A percentile compares a stretch with the other conserved stretches of the same genome.
Evolutionary conservation across 345 rosid genomes (phyloP).

Genomic region (Euphorbia pulcherrima): DNA sequence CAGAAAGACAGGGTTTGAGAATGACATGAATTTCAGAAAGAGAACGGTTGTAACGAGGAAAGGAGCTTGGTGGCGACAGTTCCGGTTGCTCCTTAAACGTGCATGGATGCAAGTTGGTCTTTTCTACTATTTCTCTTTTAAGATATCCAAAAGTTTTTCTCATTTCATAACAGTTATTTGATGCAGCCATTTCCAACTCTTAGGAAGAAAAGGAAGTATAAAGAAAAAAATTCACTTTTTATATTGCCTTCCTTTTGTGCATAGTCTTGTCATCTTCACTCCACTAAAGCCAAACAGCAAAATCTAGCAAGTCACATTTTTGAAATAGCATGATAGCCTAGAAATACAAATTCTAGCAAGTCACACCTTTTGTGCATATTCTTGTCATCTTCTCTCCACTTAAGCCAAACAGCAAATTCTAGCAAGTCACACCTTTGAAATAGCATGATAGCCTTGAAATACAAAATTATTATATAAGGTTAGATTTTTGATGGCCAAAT

Average conservation of each 20-base stretch:
- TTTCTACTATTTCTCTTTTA: constrained; percentile 13
- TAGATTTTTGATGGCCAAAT: constrained; percentile 3
- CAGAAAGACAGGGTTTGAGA: constrained; percentile 29
- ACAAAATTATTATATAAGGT: not conserved
- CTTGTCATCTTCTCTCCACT: constrained; percentile 7
- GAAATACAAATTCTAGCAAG: not conserved
- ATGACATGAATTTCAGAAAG: constrained; percentile 34
- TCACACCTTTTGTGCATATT: not conserved
- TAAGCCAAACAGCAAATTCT: not conserved
- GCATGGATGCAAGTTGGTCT: constrained; percentile 91
- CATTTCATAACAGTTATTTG: constrained; percentile 8
- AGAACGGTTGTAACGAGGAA: constrained; percentile 43
- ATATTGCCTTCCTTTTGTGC: constrained; percentile 1
- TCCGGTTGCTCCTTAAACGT: constrained; percentile 75
- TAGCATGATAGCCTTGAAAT: constrained; percentile 6
- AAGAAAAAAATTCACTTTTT: not conserved
- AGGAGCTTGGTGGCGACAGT: constrained; percentile 84
- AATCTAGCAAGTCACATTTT: not conserved
- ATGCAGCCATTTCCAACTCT: not conserved
- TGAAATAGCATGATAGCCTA: constrained; percentile 8
- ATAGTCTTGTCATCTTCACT: constrained; percentile 4
- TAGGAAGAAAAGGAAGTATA: not conserved
- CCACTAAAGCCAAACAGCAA: not conserved
- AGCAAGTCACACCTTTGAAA: not conserved
- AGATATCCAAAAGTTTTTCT: constrained; percentile 1